Conservation (phyloP, 352 stramenopile genomes). For the Phytophthora fragariae region DNA sequence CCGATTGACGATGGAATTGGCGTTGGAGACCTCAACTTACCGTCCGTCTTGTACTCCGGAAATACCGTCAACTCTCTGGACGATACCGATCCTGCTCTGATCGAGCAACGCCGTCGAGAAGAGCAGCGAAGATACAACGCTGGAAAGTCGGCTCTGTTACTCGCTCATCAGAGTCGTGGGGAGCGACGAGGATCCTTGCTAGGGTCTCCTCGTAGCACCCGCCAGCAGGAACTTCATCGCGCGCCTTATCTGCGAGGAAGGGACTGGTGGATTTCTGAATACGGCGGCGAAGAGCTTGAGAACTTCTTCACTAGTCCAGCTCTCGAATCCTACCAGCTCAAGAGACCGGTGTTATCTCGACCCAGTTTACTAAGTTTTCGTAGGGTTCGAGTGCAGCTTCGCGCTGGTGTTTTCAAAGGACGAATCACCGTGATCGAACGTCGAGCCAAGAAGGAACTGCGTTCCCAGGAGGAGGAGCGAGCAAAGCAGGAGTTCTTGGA, state of each 20-base stretch:
- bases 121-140: slow-evolving; percentile 65
- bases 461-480: slow-evolving; percentile 29
- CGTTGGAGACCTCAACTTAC: slow-evolving; percentile 55
- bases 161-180: slow-evolving; percentile 15
- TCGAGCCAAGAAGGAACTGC: slow-evolving; percentile 15
- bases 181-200: slow-evolving; percentile 3
- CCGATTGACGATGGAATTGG: slow-evolving; percentile 63
- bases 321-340: slow-evolving; percentile 81
- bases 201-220: slow-evolving; percentile 15
- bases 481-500: slow-evolving; percentile 34
- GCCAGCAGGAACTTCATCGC: slow-evolving; percentile 32
- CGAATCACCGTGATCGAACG: slow-evolving; percentile 67
- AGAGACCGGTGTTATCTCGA: slow-evolving; percentile 63
- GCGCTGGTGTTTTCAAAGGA: slow-evolving; percentile 85
- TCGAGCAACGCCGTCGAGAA: slow-evolving; percentile 53
- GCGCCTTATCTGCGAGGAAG: slow-evolving; percentile 62
- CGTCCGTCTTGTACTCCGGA: slow-evolving; percentile 31
- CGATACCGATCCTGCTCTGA: slow-evolving; percentile 54
- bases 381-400: slow-evolving; percentile 61
- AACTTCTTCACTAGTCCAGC: slow-evolving; percentile 72
- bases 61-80: slow-evolving; percentile 11
- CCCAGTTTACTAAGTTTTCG: slow-evolving; percentile 63
- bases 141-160: slow-evolving; percentile 52
- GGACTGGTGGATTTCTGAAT: slow-evolving; percentile 81
- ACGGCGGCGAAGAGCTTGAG: slow-evolving; percentile 81